phyloP scores from a whole-genome alignment of 257 asterid genomes.

The Perilla frutescens region DNA sequence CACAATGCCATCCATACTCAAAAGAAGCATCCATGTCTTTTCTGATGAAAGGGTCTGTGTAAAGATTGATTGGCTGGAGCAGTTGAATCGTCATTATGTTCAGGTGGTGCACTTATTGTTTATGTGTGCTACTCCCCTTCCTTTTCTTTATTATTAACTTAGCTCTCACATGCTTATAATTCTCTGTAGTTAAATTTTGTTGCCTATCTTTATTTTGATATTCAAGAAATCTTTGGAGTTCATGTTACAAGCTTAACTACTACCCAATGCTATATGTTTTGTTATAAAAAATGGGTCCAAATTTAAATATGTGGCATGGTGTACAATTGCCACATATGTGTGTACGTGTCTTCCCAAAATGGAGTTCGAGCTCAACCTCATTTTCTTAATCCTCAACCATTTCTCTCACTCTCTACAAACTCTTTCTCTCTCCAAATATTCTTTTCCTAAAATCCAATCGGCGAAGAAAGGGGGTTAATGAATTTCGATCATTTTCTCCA shows the following conservation, averaged over 20 bases:
- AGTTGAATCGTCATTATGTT: conserved; percentile 83
- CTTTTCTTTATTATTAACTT: conserved; percentile 8
- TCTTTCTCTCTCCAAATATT: too few species aligned
- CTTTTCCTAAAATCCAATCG: too few species aligned
- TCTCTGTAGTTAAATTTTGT: background rate
- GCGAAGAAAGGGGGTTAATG: too few species aligned
- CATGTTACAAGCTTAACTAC: background rate
- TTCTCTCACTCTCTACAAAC: too few species aligned
- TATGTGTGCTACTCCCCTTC: background rate
- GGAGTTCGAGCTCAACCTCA: too few species aligned
- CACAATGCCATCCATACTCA: conserved; percentile 94
- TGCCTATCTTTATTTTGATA: background rate
- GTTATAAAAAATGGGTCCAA: too few species aligned
- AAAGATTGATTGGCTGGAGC: conserved; percentile 96
- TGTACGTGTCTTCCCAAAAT: too few species aligned
- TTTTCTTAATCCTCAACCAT: too few species aligned
- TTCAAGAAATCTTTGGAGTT: background rate
- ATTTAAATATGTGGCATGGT: too few species aligned
- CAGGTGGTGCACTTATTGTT: conserved; percentile 60
- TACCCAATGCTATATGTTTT: background rate
- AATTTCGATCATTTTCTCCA: too few species aligned
- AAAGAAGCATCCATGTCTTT: conserved; percentile 89
- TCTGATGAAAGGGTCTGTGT: conserved; percentile 84
- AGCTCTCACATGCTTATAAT: conserved; percentile 6
- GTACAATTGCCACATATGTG: too few species aligned